These are phyloP conservation scores for Sequoiadendron giganteum DNA, from an alignment of 75 land plant species.

Conservation along the genomic window DNA sequence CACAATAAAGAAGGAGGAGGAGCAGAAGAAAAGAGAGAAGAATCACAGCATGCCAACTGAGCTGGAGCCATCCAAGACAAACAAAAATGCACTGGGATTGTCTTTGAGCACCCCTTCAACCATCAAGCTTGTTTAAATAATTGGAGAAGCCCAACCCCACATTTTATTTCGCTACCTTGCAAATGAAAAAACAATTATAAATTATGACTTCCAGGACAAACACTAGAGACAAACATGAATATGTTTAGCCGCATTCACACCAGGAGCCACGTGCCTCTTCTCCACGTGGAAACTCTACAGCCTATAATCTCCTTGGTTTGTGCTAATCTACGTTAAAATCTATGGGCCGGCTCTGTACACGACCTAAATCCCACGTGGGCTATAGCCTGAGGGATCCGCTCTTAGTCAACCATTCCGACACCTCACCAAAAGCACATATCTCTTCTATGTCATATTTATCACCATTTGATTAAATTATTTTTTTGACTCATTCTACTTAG, in stretches of 20 bases:
- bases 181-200: neutral
- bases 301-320: neutral
- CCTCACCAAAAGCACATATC: neutral
- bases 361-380: neutral
- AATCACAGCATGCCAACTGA: neutral
- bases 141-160: neutral
- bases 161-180: neutral
- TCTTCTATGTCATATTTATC: too few relatives aligned
- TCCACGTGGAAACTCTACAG: neutral
- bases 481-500: too few relatives aligned
- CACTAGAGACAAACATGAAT: neutral
- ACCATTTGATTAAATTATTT: too few relatives aligned
- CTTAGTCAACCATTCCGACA: neutral
- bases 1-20: neutral
- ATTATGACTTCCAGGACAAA: neutral
- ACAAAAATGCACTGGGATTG: neutral
- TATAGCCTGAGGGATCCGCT: too few relatives aligned
- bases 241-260: neutral
- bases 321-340: neutral
- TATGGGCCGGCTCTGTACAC: neutral
- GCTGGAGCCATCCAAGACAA: neutral
- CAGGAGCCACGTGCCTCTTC: neutral
- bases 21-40: neutral
- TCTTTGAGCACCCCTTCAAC: neutral
- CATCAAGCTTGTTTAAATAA: neutral